A percentile compares a stretch with the other conserved stretches of the same genome.
Evolutionary conservation across 1,284 basidiomycete species (phyloP).

Genomic region (Melampsora occidentalis): DNA sequence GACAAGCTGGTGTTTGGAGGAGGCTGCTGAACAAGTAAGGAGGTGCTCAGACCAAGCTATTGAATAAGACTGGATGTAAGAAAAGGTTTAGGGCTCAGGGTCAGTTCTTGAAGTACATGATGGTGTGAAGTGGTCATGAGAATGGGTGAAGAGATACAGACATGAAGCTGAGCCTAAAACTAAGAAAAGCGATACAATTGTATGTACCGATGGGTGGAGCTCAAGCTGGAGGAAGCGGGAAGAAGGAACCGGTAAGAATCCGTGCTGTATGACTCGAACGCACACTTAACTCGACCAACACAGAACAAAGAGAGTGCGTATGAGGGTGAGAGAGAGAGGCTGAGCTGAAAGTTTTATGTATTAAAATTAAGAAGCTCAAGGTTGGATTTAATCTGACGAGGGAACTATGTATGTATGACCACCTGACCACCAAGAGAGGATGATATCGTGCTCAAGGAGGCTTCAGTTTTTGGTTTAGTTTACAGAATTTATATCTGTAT

Average conservation of each 20-base stretch:
- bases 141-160: background rate
- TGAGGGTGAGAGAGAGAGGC: background rate
- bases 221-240: background rate
- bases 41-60: constrained; percentile 1
- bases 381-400: too few relatives aligned
- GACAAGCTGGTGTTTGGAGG: background rate
- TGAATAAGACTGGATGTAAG: background rate
- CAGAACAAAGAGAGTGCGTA: background rate
- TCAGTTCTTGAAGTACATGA: background rate
- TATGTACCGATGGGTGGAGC: background rate
- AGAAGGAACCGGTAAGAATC: background rate
- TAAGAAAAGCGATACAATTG: background rate
- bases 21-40: background rate
- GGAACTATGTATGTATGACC: too few relatives aligned
- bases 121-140: background rate
- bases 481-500: too few relatives aligned
- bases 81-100: constrained; percentile 1
- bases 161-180: constrained; percentile 1
- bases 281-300: background rate
- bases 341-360: background rate
- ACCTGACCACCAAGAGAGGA: too few relatives aligned
- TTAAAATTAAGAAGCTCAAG: background rate
- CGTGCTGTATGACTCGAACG: background rate
- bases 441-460: too few relatives aligned
- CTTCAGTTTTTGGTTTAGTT: too few relatives aligned